phyloP scores from a whole-genome alignment of 257 asterid genomes.

The Prunella vulgaris region DNA sequence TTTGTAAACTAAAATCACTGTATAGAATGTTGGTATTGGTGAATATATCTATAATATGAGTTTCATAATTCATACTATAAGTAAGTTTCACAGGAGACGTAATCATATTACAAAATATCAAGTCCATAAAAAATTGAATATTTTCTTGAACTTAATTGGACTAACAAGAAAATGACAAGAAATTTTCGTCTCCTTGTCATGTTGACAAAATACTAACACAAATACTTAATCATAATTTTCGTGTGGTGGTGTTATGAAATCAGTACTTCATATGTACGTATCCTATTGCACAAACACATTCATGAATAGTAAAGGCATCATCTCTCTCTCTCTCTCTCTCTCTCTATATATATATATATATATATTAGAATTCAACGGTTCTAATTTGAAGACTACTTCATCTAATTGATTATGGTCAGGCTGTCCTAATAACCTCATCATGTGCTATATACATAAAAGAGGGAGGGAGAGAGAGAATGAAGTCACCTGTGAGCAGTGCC shows the following conservation, averaged over 20 bases:
- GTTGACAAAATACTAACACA: too few relatives aligned
- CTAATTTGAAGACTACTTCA: constrained; percentile 2
- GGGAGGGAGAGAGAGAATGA: not conserved
- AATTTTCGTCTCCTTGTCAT: too few relatives aligned
- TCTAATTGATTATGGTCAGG: constrained; percentile 17
- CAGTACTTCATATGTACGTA: not conserved
- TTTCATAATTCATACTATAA: too few relatives aligned
- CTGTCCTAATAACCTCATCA: constrained; percentile 18
- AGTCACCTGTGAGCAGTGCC: not conserved
- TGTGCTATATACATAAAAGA: constrained; percentile 9
- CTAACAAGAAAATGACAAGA: not conserved
- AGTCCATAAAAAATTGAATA: too few relatives aligned
- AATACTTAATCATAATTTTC: too few relatives aligned
- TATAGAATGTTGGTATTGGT: too few relatives aligned
- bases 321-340: not conserved
- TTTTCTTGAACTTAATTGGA: too few relatives aligned
- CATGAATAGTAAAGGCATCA: not conserved
- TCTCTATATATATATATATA: not conserved
- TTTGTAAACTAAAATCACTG: too few relatives aligned
- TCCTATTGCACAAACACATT: not conserved
- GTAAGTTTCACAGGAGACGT: too few relatives aligned
- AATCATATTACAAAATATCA: too few relatives aligned
- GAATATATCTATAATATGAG: too few relatives aligned
- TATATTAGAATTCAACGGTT: not conserved
- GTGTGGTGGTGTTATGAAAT: too few relatives aligned